These are phyloP conservation scores for Lasiodiplodia gonubiensis DNA, from an alignment of 2,329 filamentous ascomycete species.

Conservation along the genomic window DNA sequence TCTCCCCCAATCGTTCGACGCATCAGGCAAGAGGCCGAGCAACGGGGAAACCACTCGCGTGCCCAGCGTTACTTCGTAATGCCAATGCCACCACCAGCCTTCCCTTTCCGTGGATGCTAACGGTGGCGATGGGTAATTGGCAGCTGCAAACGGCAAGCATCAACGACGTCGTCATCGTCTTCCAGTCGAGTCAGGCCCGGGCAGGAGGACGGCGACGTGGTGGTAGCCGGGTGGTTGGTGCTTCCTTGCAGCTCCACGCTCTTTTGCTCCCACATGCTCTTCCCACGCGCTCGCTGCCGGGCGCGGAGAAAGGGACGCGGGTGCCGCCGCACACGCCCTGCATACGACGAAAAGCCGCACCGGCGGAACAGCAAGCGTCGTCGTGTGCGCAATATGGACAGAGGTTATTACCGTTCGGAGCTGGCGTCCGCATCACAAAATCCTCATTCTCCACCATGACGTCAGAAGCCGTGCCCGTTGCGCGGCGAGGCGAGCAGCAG, in stretches of 20 bases:
- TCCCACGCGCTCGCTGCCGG: background rate
- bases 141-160: background rate
- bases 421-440: background rate
- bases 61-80: background rate
- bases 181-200: background rate
- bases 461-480: background rate
- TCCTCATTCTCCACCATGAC: slow-evolving; percentile 7
- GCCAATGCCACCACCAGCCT: background rate
- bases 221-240: slow-evolving; percentile 17
- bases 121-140: background rate
- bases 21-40: background rate
- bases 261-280: background rate
- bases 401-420: background rate
- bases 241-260: background rate
- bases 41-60: background rate
- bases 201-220: slow-evolving; percentile 5
- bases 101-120: background rate
- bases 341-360: background rate
- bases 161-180: background rate
- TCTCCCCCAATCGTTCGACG: background rate
- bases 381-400: background rate
- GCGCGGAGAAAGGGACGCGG: background rate
- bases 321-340: background rate
- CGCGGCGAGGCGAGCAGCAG: background rate
- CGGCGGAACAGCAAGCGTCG: background rate